phyloP scores from a whole-genome alignment of 2,329 filamentous ascomycete genomes.

The Mycosphaerella sp. region DNA sequence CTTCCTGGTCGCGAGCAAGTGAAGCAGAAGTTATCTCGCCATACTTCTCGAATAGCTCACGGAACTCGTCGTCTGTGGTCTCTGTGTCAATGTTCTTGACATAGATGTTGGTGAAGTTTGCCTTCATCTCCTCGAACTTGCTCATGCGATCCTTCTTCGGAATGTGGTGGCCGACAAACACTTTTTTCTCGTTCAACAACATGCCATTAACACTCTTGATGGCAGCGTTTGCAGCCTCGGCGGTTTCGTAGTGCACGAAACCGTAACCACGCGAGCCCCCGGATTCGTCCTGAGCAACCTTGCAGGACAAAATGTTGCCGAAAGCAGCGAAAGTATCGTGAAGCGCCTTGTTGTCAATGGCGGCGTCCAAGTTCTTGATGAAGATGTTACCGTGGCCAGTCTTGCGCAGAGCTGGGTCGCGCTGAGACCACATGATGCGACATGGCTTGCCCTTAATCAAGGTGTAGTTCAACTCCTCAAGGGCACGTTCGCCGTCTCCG shows the following conservation, averaged over 20 bases:
- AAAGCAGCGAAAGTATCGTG: slow-evolving; percentile 99
- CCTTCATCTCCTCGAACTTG: slow-evolving; percentile 99
- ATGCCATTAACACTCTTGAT: slow-evolving; percentile 99
- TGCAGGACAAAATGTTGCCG: slow-evolving; percentile 98
- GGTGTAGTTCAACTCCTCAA: slow-evolving; percentile 99
- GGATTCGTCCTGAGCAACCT: slow-evolving; percentile 96
- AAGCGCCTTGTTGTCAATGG: slow-evolving; percentile 99
- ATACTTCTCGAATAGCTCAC: slow-evolving; percentile 81
- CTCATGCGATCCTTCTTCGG: slow-evolving; percentile 99
- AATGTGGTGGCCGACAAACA: slow-evolving; percentile 98
- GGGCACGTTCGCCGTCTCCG: slow-evolving; percentile 89
- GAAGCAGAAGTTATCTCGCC: slow-evolving; percentile 95
- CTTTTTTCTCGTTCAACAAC: slow-evolving; percentile 99
- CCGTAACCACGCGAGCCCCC: slow-evolving; percentile 98
- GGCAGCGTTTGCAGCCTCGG: slow-evolving; percentile 90
- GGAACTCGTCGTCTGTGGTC: slow-evolving; percentile 89
- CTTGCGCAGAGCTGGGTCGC: slow-evolving; percentile 97
- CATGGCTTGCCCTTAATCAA: slow-evolving; percentile 97
- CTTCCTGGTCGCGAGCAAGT: slow-evolving; percentile 88
- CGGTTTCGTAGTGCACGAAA: slow-evolving; percentile 99
- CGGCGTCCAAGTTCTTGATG: slow-evolving; percentile 99
- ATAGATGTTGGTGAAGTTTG: slow-evolving; percentile 99
- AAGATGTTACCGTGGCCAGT: slow-evolving; percentile 99
- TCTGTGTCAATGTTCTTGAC: slow-evolving; percentile 94
- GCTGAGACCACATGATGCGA: slow-evolving; percentile 99